A percentile compares a stretch with the other conserved stretches of the same genome.
Conservation (phyloP, 202 grass and related monocot genomes). For the Schoenoplectus triqueter region DNA sequence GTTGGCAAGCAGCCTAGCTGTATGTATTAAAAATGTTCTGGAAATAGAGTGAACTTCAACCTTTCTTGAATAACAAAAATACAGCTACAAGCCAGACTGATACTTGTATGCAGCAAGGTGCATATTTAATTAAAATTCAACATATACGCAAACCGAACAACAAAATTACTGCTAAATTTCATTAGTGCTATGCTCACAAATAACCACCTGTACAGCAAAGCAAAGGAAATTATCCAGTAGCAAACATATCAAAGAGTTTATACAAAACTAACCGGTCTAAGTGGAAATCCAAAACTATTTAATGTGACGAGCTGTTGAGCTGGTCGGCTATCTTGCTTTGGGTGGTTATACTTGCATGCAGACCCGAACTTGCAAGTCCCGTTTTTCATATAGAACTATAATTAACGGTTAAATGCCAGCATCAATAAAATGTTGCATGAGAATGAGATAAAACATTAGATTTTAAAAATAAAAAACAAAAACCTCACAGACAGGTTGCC, state of each 20-base stretch:
- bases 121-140: not conserved
- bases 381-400: conserved; percentile 83
- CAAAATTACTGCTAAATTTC: not conserved
- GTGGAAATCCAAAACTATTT: conserved; percentile 50
- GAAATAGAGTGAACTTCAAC: not conserved
- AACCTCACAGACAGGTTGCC: conserved; percentile 84
- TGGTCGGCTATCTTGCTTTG: conserved; percentile 45
- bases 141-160: not conserved
- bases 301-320: conserved; percentile 36
- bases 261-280: conserved; percentile 43
- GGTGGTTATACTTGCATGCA: conserved; percentile 85
- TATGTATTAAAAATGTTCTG: not conserved
- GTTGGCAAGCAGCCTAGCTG: not conserved
- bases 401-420: conserved; percentile 18
- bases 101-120: not conserved
- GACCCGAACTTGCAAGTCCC: conserved; percentile 86
- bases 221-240: not conserved
- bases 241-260: conserved; percentile 3
- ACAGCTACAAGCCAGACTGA: not conserved
- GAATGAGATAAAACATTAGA: conserved; percentile 7
- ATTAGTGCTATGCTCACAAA: not conserved
- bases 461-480: conserved; percentile 9
- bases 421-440: not conserved
- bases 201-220: not conserved
- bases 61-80: not conserved